phyloP scores from a whole-genome alignment of 148 eudicot genomes.

The Rhododendron henanense region DNA sequence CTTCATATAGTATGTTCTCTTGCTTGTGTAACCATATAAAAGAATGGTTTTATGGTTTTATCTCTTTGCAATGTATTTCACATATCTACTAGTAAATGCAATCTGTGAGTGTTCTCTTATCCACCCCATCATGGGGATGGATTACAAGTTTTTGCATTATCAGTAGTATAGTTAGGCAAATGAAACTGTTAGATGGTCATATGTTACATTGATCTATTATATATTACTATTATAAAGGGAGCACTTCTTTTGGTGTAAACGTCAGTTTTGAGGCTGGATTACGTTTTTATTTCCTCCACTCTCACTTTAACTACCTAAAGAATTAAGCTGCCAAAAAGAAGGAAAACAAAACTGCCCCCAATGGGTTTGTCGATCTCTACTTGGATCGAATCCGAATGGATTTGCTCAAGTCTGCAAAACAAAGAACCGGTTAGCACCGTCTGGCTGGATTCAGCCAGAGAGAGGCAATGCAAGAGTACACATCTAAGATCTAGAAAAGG shows the following conservation, averaged over 20 bases:
- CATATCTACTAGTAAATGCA: background rate
- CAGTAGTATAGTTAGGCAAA: background rate
- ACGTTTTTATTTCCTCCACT: background rate
- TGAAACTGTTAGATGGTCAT: background rate
- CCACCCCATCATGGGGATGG: background rate
- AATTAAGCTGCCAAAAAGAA: too few species aligned
- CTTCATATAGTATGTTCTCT: background rate
- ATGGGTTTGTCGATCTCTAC: background rate
- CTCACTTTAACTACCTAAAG: too few species aligned
- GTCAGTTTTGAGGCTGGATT: background rate
- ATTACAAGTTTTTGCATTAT: background rate
- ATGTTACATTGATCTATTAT: background rate
- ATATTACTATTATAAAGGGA: background rate
- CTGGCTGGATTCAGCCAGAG: too few species aligned
- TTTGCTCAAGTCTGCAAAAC: background rate
- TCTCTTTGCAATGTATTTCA: background rate
- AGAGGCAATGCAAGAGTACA: too few species aligned
- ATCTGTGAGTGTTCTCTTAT: background rate
- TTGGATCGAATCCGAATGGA: background rate
- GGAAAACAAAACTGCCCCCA: too few species aligned
- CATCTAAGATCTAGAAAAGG: too few species aligned
- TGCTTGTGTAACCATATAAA: background rate
- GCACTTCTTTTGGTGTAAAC: background rate
- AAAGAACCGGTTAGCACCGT: background rate
- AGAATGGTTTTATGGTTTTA: background rate